Conservation (phyloP, 2,329 filamentous ascomycete genomes). For the Colletotrichum sp. region DNA sequence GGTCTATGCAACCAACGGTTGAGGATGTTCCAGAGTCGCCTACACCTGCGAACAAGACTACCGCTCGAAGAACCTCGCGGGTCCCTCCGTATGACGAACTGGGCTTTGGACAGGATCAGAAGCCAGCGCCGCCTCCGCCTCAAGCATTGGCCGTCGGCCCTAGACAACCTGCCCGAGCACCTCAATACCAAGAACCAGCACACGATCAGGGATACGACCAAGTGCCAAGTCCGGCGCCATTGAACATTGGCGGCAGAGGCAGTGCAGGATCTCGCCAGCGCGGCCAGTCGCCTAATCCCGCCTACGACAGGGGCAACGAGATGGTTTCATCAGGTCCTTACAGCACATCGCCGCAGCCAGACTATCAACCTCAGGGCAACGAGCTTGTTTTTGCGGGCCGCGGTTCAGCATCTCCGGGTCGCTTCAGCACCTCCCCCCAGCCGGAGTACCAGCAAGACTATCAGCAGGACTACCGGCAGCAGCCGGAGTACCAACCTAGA, state of each 20-base stretch:
- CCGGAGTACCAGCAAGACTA: slow-evolving; percentile 16
- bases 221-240: slow-evolving; percentile 47
- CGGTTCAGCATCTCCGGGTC: slow-evolving; percentile 32
- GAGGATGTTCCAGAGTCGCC: slow-evolving; percentile 68
- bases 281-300: slow-evolving; percentile 3
- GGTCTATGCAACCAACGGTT: slow-evolving; percentile 65
- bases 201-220: slow-evolving; percentile 36
- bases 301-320: slow-evolving; percentile 1
- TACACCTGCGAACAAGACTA: slow-evolving; percentile 26
- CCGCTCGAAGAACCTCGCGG: slow-evolving; percentile 29
- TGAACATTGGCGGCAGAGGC: slow-evolving; percentile 44
- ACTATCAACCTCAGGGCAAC: slow-evolving; percentile 11
- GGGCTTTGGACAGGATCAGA: neutral
- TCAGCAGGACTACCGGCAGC: slow-evolving; percentile 9
- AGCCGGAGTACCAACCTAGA: slow-evolving; percentile 11
- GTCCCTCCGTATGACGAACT: slow-evolving; percentile 30
- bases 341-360: slow-evolving; percentile 27
- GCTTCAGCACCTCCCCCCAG: slow-evolving; percentile 30
- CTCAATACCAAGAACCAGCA: slow-evolving; percentile 40
- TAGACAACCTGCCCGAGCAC: neutral
- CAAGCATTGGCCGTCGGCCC: neutral
- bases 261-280: slow-evolving; percentile 26
- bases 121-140: neutral
- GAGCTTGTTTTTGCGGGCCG: slow-evolving; percentile 36
- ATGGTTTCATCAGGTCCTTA: slow-evolving; percentile 26